Evolutionary conservation across 768 basidiomycete genomes (phyloP).

Genomic region (Mycena haematopus): DNA sequence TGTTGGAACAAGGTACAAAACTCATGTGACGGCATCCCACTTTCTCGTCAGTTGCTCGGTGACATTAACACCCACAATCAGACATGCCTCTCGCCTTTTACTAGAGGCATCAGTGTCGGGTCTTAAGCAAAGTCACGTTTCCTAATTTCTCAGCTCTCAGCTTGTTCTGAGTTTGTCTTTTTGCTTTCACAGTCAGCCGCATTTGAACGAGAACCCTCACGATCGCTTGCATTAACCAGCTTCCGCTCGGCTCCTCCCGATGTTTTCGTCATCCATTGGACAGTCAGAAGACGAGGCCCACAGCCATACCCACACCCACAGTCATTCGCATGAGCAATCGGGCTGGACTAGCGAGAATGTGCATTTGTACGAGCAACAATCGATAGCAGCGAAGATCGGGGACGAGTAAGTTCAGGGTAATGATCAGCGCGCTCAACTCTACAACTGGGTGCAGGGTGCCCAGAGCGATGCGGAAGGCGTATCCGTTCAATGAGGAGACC

Average conservation of each 20-base stretch:
- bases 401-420: constrained; percentile 8
- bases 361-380: constrained; percentile 20
- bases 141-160: constrained; percentile 63
- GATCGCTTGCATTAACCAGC: no score
- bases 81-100: constrained; percentile 75
- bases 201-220: no score
- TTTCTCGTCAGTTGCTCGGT: constrained; percentile 23
- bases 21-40: constrained; percentile 15
- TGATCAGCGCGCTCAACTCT: not conserved
- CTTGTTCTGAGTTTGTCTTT: constrained; percentile 40
- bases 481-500: constrained; percentile 57
- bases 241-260: no score
- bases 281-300: not conserved
- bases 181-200: no score
- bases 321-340: constrained; percentile 18
- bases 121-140: constrained; percentile 56
- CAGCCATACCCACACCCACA: not conserved
- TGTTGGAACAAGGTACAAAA: constrained; percentile 51
- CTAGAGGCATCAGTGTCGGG: constrained; percentile 70
- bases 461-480: constrained; percentile 44
- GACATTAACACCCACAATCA: constrained; percentile 61
- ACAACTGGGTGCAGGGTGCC: constrained; percentile 8
- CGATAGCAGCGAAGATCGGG: constrained; percentile 2
- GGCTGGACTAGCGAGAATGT: constrained; percentile 20
- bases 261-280: no score